phyloP scores from a whole-genome alignment of 306 rosid species.

The Inga laurina region DNA sequence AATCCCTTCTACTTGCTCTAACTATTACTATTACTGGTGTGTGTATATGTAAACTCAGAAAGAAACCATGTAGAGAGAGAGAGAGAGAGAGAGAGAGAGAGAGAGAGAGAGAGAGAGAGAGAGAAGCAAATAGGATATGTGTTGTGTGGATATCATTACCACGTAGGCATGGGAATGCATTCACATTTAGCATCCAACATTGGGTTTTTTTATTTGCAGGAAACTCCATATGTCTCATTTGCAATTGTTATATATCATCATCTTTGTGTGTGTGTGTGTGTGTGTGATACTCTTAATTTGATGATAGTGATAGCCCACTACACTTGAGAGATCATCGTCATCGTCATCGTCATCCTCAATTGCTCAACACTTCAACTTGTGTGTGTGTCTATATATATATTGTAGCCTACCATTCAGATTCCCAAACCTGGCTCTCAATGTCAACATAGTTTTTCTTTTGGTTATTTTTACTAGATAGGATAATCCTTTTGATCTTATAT shows the following conservation, averaged over 20 bases:
- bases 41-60: not conserved
- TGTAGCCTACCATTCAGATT: not conserved
- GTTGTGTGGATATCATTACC: slow-evolving; percentile 28
- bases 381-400: too few species aligned
- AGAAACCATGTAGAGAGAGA: not conserved
- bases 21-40: not conserved
- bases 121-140: too few species aligned
- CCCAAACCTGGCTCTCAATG: not conserved
- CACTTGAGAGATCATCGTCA: not conserved
- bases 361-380: not conserved
- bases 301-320: not conserved
- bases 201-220: not conserved
- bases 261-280: not conserved
- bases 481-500: not conserved
- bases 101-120: too few species aligned
- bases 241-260: not conserved
- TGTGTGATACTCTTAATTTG: not conserved
- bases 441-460: not conserved
- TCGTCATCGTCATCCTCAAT: not conserved
- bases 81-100: too few species aligned
- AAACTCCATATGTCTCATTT: not conserved
- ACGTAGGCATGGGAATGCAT: slow-evolving; percentile 48
- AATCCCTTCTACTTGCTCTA: not conserved
- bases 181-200: slow-evolving; percentile 13
- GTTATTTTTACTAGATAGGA: not conserved